These are phyloP conservation scores for Gracilaria vermiculophylla DNA, from an alignment of 23 red algal species.

Conservation along the genomic window DNA sequence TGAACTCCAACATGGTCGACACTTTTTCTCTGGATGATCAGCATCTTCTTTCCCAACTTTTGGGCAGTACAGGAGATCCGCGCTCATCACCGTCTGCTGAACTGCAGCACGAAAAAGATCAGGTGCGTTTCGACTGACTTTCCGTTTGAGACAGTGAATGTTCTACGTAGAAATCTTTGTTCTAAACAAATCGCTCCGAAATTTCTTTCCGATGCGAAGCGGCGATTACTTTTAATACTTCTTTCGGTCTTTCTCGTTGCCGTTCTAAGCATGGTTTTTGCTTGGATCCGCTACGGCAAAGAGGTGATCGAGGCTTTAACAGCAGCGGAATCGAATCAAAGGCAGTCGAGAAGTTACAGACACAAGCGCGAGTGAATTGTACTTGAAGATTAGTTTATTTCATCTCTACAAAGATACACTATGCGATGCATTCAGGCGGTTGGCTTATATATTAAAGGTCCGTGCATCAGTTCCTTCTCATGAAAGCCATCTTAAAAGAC, in stretches of 20 bases:
- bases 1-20: background rate
- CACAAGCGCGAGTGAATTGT: background rate
- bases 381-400: conserved; percentile 17
- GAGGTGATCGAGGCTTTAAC: conserved; percentile 28
- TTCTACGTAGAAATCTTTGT: too few species aligned
- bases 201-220: background rate
- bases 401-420: background rate
- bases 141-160: too few species aligned
- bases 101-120: conserved; percentile 22
- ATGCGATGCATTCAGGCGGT: background rate
- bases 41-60: conserved; percentile 13
- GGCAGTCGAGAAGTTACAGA: background rate
- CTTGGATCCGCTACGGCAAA: conserved; percentile 27
- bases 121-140: background rate
- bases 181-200: background rate
- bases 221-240: background rate
- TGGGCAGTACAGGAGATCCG: conserved; percentile 13
- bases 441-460: background rate
- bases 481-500: conserved; percentile 2
- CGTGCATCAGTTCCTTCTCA: background rate
- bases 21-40: conserved; percentile 12
- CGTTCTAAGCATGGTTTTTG: background rate
- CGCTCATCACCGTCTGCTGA: conserved; percentile 23
- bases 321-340: background rate
- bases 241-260: conserved; percentile 20